phyloP scores from a whole-genome alignment of 2,329 filamentous ascomycete genomes.

The Trichoderma cornu-damae region DNA sequence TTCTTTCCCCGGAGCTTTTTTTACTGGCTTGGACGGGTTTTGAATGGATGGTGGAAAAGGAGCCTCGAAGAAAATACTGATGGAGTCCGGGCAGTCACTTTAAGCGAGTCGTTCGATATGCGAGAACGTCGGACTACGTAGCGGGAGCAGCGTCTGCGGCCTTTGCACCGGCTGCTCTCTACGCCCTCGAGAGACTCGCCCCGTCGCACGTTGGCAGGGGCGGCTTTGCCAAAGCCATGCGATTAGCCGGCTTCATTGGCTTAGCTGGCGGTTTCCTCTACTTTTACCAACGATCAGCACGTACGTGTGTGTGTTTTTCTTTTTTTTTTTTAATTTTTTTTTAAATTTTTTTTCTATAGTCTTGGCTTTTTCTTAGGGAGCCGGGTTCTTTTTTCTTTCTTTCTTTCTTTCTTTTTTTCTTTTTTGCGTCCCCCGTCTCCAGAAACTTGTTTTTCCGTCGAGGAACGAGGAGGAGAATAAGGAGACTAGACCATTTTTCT shows the following conservation, averaged over 20 bases:
- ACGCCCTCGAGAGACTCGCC: conserved; percentile 74
- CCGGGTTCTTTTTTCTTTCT: too few relatives aligned
- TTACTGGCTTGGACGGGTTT: not conserved
- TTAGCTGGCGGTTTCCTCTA: conserved; percentile 73
- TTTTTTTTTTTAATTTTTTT: not conserved
- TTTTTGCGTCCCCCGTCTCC: too few relatives aligned
- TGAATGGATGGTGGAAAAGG: not conserved
- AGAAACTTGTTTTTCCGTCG: too few relatives aligned
- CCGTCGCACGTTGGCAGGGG: conserved; percentile 80
- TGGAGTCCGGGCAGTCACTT: conserved; percentile 63
- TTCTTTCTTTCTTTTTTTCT: too few relatives aligned
- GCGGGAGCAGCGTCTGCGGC: conserved; percentile 63
- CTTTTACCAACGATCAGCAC: conserved; percentile 75
- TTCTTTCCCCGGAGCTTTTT: not conserved
- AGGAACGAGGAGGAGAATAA: too few relatives aligned
- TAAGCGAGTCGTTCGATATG: conserved; percentile 82
- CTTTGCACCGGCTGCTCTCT: conserved; percentile 68
- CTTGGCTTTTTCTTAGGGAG: not conserved
- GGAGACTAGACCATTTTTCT: not conserved
- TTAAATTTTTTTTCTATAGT: too few relatives aligned
- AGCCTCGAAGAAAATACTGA: conserved; percentile 25
- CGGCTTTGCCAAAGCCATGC: conserved; percentile 78
- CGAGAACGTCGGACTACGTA: conserved; percentile 76
- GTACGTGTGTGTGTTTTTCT: conserved; percentile 49
- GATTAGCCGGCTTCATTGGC: conserved; percentile 68